Evolutionary conservation across 352 stramenopile species (phyloP), one percentile per base, ranked within the genome.

Genomic region (Pythium plurisporium): DNA sequence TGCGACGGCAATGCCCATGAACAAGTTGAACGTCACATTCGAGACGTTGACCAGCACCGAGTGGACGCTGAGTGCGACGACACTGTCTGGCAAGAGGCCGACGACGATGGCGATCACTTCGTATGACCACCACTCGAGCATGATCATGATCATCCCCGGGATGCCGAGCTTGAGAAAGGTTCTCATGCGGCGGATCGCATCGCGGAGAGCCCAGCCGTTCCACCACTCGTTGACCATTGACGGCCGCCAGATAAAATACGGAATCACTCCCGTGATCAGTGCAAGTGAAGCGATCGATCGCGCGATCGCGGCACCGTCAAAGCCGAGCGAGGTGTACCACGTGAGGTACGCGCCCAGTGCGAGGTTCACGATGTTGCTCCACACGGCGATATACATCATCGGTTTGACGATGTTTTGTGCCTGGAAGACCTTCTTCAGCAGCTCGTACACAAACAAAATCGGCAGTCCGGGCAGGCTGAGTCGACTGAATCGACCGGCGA

Each of bases 381-480:
- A 45, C 3, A 83, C 55, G 1, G 78, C 75, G 14, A 89, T 79
- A n/a, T 76, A 58, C 30, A 94, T 71, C 54, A 94, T 72, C 17
- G 85, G 85, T n/a, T 72, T 55, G 46, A 89, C 73, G 34, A 93
- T 82, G 55, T 91, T 89, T 50, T 91, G 76, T 1, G 87, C 76
- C 42, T 95, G 84, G 11, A 87, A 65, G 12, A 89, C 67, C 45
- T 95, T 94, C 48, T 85, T 74, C 12, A 94, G 52, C 15, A 94
- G 55, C 61, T 96, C 82, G 62, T 92, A 96, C 4, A 78, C 56
- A 46, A 91, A 95, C 4, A 91, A 44, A 48, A 87, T 91, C 8
- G 85, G 82, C 47, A 83, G 23, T 14, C 74, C 67, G n/a, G 44
- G 69, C 2, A 95, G 36, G 38, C 65, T 67, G 62, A 86, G 86